phyloP scores from a whole-genome alignment of 2,329 filamentous ascomycete species.

The Hirsutella minnesotensis region DNA sequence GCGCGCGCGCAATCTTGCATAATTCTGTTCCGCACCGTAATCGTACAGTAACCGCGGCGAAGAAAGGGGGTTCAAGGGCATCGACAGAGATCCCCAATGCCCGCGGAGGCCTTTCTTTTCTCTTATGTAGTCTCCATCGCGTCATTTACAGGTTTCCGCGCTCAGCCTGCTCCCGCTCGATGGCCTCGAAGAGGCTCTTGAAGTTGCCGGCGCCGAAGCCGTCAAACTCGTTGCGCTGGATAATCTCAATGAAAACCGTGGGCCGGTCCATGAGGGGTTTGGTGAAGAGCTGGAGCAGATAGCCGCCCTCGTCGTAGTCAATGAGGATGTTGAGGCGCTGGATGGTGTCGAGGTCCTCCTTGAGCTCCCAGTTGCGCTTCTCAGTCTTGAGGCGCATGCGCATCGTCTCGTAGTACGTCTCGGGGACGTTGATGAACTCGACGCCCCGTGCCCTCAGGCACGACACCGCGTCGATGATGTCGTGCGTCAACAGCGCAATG shows the following conservation, averaged over 20 bases:
- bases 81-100: too few species aligned
- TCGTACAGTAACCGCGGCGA: too few species aligned
- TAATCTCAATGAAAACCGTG: slow-evolving; percentile 94
- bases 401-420: slow-evolving; percentile 78
- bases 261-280: slow-evolving; percentile 90
- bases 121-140: background rate
- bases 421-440: slow-evolving; percentile 82
- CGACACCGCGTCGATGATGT: slow-evolving; percentile 69
- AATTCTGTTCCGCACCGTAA: too few species aligned
- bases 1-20: too few species aligned
- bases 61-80: background rate
- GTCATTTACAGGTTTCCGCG: slow-evolving; percentile 59
- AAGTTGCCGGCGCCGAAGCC: slow-evolving; percentile 95
- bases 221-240: slow-evolving; percentile 80
- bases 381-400: slow-evolving; percentile 57
- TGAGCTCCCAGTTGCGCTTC: slow-evolving; percentile 47
- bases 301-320: slow-evolving; percentile 89
- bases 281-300: slow-evolving; percentile 65
- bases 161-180: slow-evolving; percentile 82
- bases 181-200: slow-evolving; percentile 88
- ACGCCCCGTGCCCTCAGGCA: slow-evolving; percentile 77
- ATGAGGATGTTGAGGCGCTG: slow-evolving; percentile 77
- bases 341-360: slow-evolving; percentile 70
- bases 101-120: background rate
- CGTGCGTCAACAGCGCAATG: slow-evolving; percentile 70